Base-by-base conservation (phyloP, 352 stramenopile species). In the Pythium angustatum region DNA sequence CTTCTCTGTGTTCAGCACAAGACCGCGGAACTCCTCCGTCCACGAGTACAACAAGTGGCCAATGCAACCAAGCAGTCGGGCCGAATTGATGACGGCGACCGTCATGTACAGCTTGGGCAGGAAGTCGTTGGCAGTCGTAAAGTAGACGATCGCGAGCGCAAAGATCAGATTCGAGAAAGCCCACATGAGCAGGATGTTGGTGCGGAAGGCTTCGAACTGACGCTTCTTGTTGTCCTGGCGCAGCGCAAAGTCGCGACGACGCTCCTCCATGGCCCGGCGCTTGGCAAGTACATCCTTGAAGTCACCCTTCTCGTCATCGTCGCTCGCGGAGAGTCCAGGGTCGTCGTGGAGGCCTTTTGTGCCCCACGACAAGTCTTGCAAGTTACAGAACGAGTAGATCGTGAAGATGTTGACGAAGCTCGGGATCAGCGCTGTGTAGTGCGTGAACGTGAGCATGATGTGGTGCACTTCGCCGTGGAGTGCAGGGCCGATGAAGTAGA, bases 321-420 rank as follows among this genome's bases (percentile, higher is more conserved):
- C 82, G 3, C 73, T 52, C 0, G 66, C 64, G 2, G 60, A 64
- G 44, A 82, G 59, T 1, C 76, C 68, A 17, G 83, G 81, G 45
- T 91, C 83, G 26, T 83, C 67, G 28, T 79, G 56, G 1, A 94
- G 61, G 0, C 87, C 87, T 50, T 92, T 93, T 1, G 85, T 96
- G 9, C 88, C 88, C 88, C 88, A 96, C 15, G 83, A 94, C 53
- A 96, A 71, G 58, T 96, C 83, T 31, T 96, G 86, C 28, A 96
- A 71, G 74, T 95, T 94, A 60, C 83, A 96, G 69, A 94, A 95
- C 53, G 85, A 93, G 81, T 95, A 96, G 58, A 96, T 91, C 24
- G 83, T 91, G 53, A 95, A 91, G 51, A 95, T 95, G 69, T 94
- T 96, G 33, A 96, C 84, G 49, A 96, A 96, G 48, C 80, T 93